Percentiles rank a stretch among this genome's conserved stretches.
Conservation (phyloP, 73 alveolate genomes). For the Paramecium primaurelia region DNA sequence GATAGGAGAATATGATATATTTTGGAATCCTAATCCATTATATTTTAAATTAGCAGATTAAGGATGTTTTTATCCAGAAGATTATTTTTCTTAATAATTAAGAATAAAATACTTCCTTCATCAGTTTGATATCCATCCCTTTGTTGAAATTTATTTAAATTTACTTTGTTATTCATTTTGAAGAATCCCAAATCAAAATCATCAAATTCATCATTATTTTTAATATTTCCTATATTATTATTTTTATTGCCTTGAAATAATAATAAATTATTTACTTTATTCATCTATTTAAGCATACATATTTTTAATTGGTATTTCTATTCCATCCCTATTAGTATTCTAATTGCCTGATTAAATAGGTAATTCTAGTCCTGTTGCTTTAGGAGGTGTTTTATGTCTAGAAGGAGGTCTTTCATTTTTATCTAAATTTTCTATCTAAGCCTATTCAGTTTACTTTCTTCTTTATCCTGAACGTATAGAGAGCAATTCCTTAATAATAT, state of each 20-base stretch:
- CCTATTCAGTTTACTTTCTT: slow-evolving; percentile 16
- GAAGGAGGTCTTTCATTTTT: slow-evolving; percentile 58
- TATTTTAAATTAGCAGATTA: slow-evolving; percentile 12
- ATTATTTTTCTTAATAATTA: not conserved
- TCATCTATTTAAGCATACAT: slow-evolving; percentile 47
- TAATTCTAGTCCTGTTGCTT: slow-evolving; percentile 54
- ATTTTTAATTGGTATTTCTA: slow-evolving; percentile 19
- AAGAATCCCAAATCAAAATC: not conserved
- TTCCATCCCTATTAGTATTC: not conserved
- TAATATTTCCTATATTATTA: not conserved
- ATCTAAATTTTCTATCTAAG: not conserved
- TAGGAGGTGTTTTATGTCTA: slow-evolving; percentile 66
- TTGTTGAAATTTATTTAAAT: not conserved
- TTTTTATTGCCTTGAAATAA: not conserved
- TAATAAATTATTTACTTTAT: not conserved
- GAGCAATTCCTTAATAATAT: not conserved
- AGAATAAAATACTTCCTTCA: not conserved
- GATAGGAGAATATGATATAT: not conserved
- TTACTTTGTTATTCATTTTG: not conserved
- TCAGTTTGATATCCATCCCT: not conserved
- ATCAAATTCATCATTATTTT: slow-evolving; percentile 27
- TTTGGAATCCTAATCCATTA: not conserved
- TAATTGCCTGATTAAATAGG: not conserved
- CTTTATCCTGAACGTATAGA: slow-evolving; percentile 24
- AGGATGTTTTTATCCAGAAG: not conserved